Conservation (phyloP, 495 filamentous ascomycete species). For the Penicillium bialowiezense region DNA sequence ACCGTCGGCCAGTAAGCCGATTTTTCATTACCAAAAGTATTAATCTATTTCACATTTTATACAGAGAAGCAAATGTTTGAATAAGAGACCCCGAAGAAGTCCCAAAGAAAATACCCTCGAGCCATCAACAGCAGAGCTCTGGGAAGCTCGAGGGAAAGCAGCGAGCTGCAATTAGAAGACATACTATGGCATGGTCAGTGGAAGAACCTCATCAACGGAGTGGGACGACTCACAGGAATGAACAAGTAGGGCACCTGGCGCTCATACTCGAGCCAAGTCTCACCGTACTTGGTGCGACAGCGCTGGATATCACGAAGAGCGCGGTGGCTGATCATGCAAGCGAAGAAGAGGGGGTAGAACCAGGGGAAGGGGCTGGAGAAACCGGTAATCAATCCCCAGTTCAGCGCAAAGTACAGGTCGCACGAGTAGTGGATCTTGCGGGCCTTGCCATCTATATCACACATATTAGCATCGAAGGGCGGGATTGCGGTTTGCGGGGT, state of each 20-base stretch:
- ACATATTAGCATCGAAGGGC: slow-evolving; percentile 6
- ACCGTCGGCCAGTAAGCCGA: background rate
- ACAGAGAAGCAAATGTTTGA: background rate
- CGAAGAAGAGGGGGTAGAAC: slow-evolving; percentile 95
- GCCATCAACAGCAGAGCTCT: background rate
- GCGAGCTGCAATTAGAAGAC: slow-evolving; percentile 27
- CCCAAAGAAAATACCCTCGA: background rate
- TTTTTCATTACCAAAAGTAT: slow-evolving; percentile 5
- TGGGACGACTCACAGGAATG: slow-evolving; percentile 74
- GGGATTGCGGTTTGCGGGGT: background rate
- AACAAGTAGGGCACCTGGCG: slow-evolving; percentile 87
- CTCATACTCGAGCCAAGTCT: slow-evolving; percentile 89
- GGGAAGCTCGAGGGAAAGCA: background rate
- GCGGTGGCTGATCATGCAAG: slow-evolving; percentile 86
- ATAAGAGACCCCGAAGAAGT: background rate
- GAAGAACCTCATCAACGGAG: background rate
- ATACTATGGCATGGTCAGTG: slow-evolving; percentile 21
- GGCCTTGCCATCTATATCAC: slow-evolving; percentile 64
- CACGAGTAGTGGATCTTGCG: slow-evolving; percentile 96
- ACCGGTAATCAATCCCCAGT: slow-evolving; percentile 64
- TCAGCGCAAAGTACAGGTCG: slow-evolving; percentile 73
- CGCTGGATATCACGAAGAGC: slow-evolving; percentile 79
- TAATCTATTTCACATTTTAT: slow-evolving; percentile 8
- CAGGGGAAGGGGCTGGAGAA: slow-evolving; percentile 86
- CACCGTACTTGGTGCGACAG: slow-evolving; percentile 86